Conservation (phyloP, 768 basidiomycete species). For the Termitomyces titanicus region DNA sequence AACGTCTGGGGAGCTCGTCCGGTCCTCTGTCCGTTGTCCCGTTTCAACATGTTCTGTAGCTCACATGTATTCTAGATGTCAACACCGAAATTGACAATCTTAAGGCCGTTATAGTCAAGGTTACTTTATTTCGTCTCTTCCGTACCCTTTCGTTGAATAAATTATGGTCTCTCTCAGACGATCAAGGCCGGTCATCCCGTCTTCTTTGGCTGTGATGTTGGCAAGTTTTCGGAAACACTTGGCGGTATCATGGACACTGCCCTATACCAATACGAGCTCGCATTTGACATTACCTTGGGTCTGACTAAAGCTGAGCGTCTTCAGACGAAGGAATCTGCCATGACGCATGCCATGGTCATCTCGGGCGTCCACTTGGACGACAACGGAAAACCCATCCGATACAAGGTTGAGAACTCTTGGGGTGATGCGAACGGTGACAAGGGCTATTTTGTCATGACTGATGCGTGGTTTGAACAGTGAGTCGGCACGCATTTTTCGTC, state of each 20-base stretch:
- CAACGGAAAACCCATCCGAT: slow-evolving; percentile 75
- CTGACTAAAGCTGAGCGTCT: slow-evolving; percentile 86
- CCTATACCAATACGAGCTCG: slow-evolving; percentile 82
- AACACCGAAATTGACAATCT: slow-evolving; percentile 83
- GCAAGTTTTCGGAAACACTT: slow-evolving; percentile 69
- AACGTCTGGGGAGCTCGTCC: slow-evolving; percentile 88
- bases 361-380: slow-evolving; percentile 84
- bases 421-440: slow-evolving; percentile 72
- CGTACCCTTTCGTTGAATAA: not conserved
- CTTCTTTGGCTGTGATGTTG: slow-evolving; percentile 97
- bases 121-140: slow-evolving; percentile 16
- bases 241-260: slow-evolving; percentile 85
- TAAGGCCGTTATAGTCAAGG: slow-evolving; percentile 78
- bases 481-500: slow-evolving; percentile 21
- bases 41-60: not conserved
- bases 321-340: slow-evolving; percentile 76
- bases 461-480: slow-evolving; percentile 88
- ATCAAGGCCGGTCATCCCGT: slow-evolving; percentile 87
- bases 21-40: slow-evolving; percentile 64
- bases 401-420: slow-evolving; percentile 98
- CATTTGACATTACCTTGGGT: slow-evolving; percentile 78
- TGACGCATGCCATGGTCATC: slow-evolving; percentile 98
- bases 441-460: slow-evolving; percentile 91
- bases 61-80: slow-evolving; percentile 53
- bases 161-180: slow-evolving; percentile 31